Conservation (phyloP, 257 asterid genomes). For the Craterostigma plantagineum region DNA sequence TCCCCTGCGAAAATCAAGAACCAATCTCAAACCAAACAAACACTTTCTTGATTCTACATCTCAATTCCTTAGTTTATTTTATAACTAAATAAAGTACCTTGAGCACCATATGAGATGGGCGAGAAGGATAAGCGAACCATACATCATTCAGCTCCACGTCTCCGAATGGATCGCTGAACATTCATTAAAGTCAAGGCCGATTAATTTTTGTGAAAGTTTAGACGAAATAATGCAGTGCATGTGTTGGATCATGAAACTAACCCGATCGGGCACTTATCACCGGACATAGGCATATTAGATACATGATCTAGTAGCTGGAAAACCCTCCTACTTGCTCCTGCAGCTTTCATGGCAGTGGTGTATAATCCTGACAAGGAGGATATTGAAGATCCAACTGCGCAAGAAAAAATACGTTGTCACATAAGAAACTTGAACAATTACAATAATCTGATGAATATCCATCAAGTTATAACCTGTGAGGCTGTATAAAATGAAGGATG, state of each 20-base stretch:
- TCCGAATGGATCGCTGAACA: slow-evolving; percentile 14
- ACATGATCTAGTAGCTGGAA: slow-evolving; percentile 63
- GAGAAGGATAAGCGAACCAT: slow-evolving; percentile 21
- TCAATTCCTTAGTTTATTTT: not conserved
- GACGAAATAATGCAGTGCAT: not conserved
- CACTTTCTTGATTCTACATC: not conserved
- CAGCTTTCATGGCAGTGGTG: slow-evolving; percentile 76
- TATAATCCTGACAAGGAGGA: slow-evolving; percentile 55
- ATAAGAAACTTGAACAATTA: not conserved
- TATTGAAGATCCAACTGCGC: slow-evolving; percentile 50
- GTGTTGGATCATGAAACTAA: slow-evolving; percentile 9
- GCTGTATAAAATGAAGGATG: slow-evolving; percentile 56
- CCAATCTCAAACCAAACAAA: not conserved
- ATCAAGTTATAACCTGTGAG: slow-evolving; percentile 24
- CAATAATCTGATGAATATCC: too few relatives aligned
- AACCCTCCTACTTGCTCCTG: slow-evolving; percentile 88
- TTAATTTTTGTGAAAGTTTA: not conserved
- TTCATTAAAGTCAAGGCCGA: not conserved
- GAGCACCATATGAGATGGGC: slow-evolving; percentile 56
- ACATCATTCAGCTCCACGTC: slow-evolving; percentile 23
- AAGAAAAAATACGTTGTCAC: not conserved
- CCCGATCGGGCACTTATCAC: slow-evolving; percentile 45
- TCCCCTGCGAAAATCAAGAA: slow-evolving; percentile 13
- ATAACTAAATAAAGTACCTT: slow-evolving; percentile 31
- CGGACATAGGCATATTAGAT: slow-evolving; percentile 56